Percentiles rank a stretch among this genome's conserved stretches.
Evolutionary conservation across 805 yeast genomes (phyloP).

Genomic region (Ogataea thermomethanolica): DNA sequence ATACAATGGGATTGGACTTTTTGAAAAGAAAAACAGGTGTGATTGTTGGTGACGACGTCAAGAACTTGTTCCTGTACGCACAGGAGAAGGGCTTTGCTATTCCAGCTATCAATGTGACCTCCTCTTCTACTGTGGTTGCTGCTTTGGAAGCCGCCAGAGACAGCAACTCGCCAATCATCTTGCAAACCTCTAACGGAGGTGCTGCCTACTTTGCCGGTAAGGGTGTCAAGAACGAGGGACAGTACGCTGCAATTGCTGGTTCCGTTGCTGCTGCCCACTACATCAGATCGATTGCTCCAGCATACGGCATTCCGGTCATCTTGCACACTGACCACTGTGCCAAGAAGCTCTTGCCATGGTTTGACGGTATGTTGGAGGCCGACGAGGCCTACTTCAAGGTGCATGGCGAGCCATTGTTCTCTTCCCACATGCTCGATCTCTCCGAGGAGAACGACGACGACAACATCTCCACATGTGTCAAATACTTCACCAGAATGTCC

Average conservation of each 20-base stretch:
- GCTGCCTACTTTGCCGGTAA: slow-evolving; percentile 99
- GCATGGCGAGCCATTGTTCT: slow-evolving; percentile 94
- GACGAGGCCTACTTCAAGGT: slow-evolving; percentile 87
- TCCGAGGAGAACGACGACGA: slow-evolving; percentile 96
- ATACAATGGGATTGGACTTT: slow-evolving; percentile 51
- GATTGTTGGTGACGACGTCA: slow-evolving; percentile 97
- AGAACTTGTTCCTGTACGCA: slow-evolving; percentile 82
- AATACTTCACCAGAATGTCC: slow-evolving; percentile 92
- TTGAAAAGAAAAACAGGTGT: slow-evolving; percentile 93
- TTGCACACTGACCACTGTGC: slow-evolving; percentile 99
- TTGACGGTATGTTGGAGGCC: slow-evolving; percentile 95
- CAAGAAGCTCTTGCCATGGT: slow-evolving; percentile 95
- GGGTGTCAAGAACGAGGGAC: slow-evolving; percentile 93
- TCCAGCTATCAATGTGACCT: slow-evolving; percentile 97
- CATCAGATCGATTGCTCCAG: slow-evolving; percentile 94
- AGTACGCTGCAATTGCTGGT: slow-evolving; percentile 92
- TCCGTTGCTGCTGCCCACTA: slow-evolving; percentile 96
- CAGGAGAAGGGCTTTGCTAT: slow-evolving; percentile 92
- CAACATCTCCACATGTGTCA: slow-evolving; percentile 90
- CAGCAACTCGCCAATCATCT: slow-evolving; percentile 87
- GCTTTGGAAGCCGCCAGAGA: slow-evolving; percentile 98
- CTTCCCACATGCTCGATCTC: slow-evolving; percentile 98
- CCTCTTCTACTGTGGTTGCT: slow-evolving; percentile 95
- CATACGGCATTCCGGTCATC: slow-evolving; percentile 94
- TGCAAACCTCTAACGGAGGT: slow-evolving; percentile 98